These are phyloP conservation scores for Herpotrichia juniperi DNA, from an alignment of 2,329 filamentous ascomycete species.

Conservation along the genomic window DNA sequence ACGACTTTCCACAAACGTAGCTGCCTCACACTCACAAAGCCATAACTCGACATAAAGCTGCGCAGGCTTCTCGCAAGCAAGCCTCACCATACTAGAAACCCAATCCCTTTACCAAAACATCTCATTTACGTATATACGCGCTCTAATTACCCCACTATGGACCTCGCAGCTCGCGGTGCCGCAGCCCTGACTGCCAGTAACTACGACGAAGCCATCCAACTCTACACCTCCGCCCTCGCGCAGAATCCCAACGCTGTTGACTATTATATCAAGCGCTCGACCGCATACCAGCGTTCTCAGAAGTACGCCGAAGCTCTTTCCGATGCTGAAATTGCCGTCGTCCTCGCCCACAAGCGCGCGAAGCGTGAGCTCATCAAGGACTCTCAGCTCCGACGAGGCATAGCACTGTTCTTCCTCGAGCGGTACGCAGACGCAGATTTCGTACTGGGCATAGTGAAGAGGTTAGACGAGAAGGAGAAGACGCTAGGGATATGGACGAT, in stretches of 20 bases:
- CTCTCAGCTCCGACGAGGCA: conserved; percentile 80
- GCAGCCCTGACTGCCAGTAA: conserved; percentile 67
- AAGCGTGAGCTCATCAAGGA: conserved; percentile 77
- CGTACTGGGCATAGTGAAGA: conserved; percentile 66
- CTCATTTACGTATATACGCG: neutral
- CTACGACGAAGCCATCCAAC: conserved; percentile 70
- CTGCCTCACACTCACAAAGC: neutral
- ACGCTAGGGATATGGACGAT: conserved; percentile 63
- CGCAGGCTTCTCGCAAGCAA: neutral
- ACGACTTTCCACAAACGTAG: neutral
- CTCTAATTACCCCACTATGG: conserved; percentile 49
- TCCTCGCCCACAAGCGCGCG: conserved; percentile 73
- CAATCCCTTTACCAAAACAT: neutral
- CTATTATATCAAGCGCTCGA: conserved; percentile 84
- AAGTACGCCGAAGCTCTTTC: conserved; percentile 54
- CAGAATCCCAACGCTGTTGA: conserved; percentile 70
- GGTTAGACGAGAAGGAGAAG: conserved; percentile 59
- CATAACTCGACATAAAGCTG: neutral
- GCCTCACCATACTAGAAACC: neutral
- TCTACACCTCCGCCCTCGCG: conserved; percentile 69
- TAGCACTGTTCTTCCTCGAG: conserved; percentile 73
- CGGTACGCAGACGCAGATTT: conserved; percentile 77
- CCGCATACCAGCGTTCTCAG: conserved; percentile 71
- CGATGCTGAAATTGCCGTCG: conserved; percentile 59
- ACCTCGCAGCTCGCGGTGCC: conserved; percentile 62